Conservation (phyloP, 495 filamentous ascomycete species). For the Eremomyces bilateralis region DNA sequence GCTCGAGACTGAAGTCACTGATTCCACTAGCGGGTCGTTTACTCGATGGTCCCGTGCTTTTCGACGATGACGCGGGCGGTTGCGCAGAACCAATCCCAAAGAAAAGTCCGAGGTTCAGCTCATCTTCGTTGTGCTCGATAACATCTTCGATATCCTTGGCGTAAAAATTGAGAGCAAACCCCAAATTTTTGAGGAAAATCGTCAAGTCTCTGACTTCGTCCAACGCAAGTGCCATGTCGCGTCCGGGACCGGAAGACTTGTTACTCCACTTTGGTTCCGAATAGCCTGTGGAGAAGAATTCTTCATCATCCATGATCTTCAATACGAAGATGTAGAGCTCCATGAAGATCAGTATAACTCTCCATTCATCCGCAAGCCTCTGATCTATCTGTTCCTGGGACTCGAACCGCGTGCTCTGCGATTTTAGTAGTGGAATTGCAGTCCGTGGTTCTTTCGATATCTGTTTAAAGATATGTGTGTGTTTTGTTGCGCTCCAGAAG, state of each 20-base stretch:
- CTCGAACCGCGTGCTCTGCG: conserved; percentile 7
- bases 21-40: conserved; percentile 24
- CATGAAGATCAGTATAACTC: conserved; percentile 70
- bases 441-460: conserved; percentile 37
- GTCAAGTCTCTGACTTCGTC: conserved; percentile 51
- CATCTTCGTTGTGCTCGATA: conserved; percentile 24
- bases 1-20: conserved; percentile 52
- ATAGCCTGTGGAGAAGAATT: conserved; percentile 32
- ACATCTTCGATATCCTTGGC: conserved; percentile 47
- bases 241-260: conserved; percentile 28
- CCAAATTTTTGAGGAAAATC: conserved; percentile 77
- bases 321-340: conserved; percentile 86
- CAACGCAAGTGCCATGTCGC: conserved; percentile 48
- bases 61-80: conserved; percentile 3
- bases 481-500: conserved; percentile 61
- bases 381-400: conserved; percentile 10
- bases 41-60: conserved; percentile 7
- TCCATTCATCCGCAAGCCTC: conserved; percentile 51
- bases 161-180: conserved; percentile 78
- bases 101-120: not conserved
- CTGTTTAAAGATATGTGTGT: conserved; percentile 40
- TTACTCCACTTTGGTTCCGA: conserved; percentile 17
- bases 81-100: not conserved
- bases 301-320: conserved; percentile 83
- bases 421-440: conserved; percentile 35